Conservation (phyloP, 2,329 filamentous ascomycete genomes). For the Seiridium cupressi region DNA sequence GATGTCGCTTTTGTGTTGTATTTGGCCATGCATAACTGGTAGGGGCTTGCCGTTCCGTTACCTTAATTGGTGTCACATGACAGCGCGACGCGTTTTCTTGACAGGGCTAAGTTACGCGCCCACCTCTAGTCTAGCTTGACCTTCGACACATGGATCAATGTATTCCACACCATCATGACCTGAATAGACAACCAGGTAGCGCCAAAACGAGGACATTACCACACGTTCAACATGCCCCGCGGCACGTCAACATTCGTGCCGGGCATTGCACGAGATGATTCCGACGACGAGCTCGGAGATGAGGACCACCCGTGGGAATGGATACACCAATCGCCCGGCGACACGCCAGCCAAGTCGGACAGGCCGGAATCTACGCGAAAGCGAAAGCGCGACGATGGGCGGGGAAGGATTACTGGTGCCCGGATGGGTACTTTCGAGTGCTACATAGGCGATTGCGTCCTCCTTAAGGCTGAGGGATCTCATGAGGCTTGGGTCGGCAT, state of each 20-base stretch:
- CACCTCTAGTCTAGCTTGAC: background rate
- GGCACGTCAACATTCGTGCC: slow-evolving; percentile 38
- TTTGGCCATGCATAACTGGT: too few species aligned
- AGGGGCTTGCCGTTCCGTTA: too few species aligned
- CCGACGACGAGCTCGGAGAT: slow-evolving; percentile 79
- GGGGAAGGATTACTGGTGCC: slow-evolving; percentile 70
- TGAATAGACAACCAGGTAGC: too few species aligned
- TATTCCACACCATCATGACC: too few species aligned
- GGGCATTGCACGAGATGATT: slow-evolving; percentile 72
- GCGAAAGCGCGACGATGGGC: slow-evolving; percentile 31
- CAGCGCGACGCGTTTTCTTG: background rate
- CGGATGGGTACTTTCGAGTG: slow-evolving; percentile 81
- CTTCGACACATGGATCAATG: too few species aligned
- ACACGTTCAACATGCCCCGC: slow-evolving; percentile 7
- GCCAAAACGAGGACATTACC: too few species aligned
- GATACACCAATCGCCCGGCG: slow-evolving; percentile 57
- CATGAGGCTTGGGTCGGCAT: slow-evolving; percentile 93
- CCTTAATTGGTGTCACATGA: background rate
- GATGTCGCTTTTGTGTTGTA: too few species aligned
- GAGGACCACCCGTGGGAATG: slow-evolving; percentile 77
- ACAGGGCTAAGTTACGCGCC: background rate
- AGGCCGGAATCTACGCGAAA: slow-evolving; percentile 23
- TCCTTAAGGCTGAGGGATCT: slow-evolving; percentile 82
- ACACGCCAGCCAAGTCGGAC: slow-evolving; percentile 2
- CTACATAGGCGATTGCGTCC: slow-evolving; percentile 75